Evolutionary conservation across 2,329 filamentous ascomycete species (phyloP), one percentile per base, ranked within the genome.

Genomic region (Exophiala bonariae): DNA sequence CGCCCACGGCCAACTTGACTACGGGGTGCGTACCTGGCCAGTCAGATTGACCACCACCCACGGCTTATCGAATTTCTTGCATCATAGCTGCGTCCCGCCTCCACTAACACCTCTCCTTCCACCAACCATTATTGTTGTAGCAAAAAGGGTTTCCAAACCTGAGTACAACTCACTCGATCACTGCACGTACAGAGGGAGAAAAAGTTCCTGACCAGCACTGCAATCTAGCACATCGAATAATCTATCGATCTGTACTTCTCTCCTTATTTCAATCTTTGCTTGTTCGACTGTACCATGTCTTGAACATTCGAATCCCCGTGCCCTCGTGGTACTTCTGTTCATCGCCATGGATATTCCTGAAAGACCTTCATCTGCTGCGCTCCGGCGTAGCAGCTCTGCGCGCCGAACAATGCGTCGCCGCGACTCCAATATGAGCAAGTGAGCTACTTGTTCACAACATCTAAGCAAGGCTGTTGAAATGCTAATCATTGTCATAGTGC

Each of bases 341-440:
- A 37, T 20, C 30, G 32, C 6, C 6, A 51, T 51, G 66, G 61
- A 65, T 34, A 53, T 55, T 36, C 58, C 57, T 33, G 44, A 59
- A 34, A 59, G 57, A 33, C 62, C 62, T 36, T 52, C 58, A 7
- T 42, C 51, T 42, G 63, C 60, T 45, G 33, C 40, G 37, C 52
- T 38, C 17, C 51, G 48, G 18, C 54, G 52, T 11, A 50, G 51
- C 39, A 56, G 46, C 22, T 43, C 44, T 20, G 23, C 14, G 13
- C 19, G 46, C 7, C 45, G 52, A 10, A 37, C 31, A 16, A 47
- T 87, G 53, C 88, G 89, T 67, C 76, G 84, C 44, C 75, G 85
- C 45, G 76, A 77, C 56, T 86, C 84, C 41, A 88, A 88, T 61
- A 76, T 83, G 60, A 89, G 86, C 70, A 82, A 78, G 68, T 77